Percentiles rank a stretch among this genome's conserved stretches.
Conservation (phyloP, 352 stramenopile species). For the Phytophthora cryptogea region DNA sequence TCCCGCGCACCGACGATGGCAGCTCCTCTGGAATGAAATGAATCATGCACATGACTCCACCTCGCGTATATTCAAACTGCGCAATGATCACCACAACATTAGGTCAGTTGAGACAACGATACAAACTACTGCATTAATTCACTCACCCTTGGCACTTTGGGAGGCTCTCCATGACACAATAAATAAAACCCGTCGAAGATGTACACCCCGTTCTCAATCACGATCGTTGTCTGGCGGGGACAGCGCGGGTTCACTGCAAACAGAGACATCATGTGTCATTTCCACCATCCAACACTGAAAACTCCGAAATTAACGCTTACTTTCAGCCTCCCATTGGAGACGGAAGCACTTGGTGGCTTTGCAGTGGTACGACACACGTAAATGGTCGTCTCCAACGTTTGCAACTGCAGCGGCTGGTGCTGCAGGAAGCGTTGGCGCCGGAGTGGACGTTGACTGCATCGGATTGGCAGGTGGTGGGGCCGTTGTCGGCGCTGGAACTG, state of each 20-base stretch:
- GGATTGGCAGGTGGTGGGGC: constrained; percentile 1
- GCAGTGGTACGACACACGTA: constrained; percentile 71
- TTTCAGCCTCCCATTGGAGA: constrained; percentile 80
- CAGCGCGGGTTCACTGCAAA: constrained; percentile 79
- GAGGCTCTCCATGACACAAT: constrained; percentile 65
- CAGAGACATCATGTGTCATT: background rate
- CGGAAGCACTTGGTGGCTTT: constrained; percentile 69
- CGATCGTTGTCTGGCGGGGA: constrained; percentile 69
- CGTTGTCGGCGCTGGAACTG: constrained; percentile 2
- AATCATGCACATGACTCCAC: constrained; percentile 79
- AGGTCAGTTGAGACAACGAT: background rate
- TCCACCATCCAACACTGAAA: background rate
- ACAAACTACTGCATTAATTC: background rate
- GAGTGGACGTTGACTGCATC: constrained; percentile 2
- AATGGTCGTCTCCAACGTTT: constrained; percentile 42
- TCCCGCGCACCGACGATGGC: constrained; percentile 46
- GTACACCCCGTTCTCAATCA: constrained; percentile 64
- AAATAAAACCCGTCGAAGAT: constrained; percentile 89
- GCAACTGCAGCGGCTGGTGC: constrained; percentile 11
- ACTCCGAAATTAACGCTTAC: constrained; percentile 33
- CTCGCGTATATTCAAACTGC: constrained; percentile 86
- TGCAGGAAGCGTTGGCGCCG: constrained; percentile 1
- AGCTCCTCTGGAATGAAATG: constrained; percentile 69
- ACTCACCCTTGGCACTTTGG: constrained; percentile 61
- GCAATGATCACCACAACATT: constrained; percentile 4